A percentile compares a stretch with the other conserved stretches of the same genome.
Evolutionary conservation across 169 alveolate species (phyloP).

Genomic region (Eimeria tenella): DNA sequence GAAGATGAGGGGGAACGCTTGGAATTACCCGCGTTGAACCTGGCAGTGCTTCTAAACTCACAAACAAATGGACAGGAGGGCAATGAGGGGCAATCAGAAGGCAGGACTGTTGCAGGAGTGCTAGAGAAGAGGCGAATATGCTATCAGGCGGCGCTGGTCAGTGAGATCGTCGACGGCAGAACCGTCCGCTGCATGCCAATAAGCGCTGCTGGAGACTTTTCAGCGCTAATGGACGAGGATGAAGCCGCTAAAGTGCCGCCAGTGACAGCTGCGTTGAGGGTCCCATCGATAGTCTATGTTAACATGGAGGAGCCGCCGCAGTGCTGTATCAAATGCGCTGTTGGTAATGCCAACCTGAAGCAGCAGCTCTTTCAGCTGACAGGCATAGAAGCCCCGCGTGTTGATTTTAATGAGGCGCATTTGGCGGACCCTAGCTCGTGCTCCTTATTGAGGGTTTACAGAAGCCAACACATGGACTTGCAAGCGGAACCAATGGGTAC

Average conservation of each 20-base stretch:
- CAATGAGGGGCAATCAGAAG: neutral
- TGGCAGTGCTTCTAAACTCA: neutral
- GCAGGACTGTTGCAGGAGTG: no score
- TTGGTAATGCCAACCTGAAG: neutral
- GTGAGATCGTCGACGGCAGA: neutral
- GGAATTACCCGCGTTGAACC: neutral
- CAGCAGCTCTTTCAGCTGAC: neutral
- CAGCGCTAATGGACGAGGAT: neutral
- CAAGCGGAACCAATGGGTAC: slow-evolving; percentile 10
- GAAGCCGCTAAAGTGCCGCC: slow-evolving; percentile 24
- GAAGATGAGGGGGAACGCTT: neutral
- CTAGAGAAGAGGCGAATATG: no score
- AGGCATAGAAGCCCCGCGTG: neutral
- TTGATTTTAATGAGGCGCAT: neutral
- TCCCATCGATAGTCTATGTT: neutral
- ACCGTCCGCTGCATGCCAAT: slow-evolving; percentile 1
- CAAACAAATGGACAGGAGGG: neutral
- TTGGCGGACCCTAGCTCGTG: neutral
- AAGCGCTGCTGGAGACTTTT: neutral
- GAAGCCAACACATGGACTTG: slow-evolving; percentile 19
- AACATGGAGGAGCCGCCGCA: neutral
- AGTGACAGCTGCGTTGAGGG: neutral
- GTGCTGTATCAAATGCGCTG: neutral
- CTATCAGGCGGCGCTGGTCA: neutral
- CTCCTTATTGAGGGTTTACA: neutral